Conservation (phyloP, 495 filamentous ascomycete genomes). For the Pyrenopolyporus hunteri region DNA sequence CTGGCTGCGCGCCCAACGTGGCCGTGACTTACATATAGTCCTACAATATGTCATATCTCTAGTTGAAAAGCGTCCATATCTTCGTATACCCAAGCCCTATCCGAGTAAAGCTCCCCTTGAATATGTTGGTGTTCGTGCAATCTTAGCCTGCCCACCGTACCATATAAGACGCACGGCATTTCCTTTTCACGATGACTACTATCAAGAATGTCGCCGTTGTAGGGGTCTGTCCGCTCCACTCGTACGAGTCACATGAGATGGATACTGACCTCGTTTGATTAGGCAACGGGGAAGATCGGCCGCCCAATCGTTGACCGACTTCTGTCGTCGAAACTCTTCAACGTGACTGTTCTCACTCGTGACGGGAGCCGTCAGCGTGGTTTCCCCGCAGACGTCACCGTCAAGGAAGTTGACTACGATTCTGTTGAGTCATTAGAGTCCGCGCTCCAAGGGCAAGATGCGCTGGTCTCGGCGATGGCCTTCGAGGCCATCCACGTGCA, state of each 20-base stretch:
- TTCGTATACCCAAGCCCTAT: constrained; percentile 1
- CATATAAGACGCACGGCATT: not conserved
- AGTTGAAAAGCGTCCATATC: constrained; percentile 25
- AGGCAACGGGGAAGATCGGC: constrained; percentile 38
- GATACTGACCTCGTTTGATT: constrained; percentile 31
- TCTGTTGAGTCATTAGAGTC: constrained; percentile 56
- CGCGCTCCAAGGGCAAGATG: constrained; percentile 59
- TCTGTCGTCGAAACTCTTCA: constrained; percentile 29
- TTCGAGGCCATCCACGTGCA: constrained; percentile 47
- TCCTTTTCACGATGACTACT: constrained; percentile 18
- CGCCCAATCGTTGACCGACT: constrained; percentile 36
- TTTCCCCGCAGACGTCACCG: constrained; percentile 48
- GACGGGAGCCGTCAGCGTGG: constrained; percentile 7
- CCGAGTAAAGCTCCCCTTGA: constrained; percentile 5
- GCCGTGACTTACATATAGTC: constrained; percentile 28
- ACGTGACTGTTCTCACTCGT: constrained; percentile 31
- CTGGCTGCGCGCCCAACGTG: constrained; percentile 18
- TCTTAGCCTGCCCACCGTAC: not conserved
- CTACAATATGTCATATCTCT: constrained; percentile 15
- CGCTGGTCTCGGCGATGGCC: constrained; percentile 57
- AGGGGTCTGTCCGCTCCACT: constrained; percentile 32
- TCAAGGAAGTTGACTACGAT: constrained; percentile 58
- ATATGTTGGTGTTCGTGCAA: too few relatives aligned
- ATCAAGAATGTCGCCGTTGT: constrained; percentile 37
- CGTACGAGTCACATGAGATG: not conserved